A percentile compares a stretch with the other conserved stretches of the same genome.
Evolutionary conservation across 2,329 filamentous ascomycete species (phyloP).

Genomic region (Paracamarosporium sp.): DNA sequence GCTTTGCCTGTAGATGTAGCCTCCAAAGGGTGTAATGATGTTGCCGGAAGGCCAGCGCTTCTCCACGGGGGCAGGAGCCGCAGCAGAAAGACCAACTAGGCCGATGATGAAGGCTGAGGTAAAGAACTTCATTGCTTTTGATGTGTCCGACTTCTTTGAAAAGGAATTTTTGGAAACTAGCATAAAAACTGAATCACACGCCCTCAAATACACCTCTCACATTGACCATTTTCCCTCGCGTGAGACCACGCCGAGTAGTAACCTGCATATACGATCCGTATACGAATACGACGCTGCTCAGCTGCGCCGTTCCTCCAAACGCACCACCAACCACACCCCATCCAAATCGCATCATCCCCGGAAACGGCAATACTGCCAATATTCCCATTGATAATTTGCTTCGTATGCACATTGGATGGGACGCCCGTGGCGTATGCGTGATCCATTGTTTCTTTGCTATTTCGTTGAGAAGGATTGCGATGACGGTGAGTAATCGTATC

Average conservation of each 20-base stretch:
- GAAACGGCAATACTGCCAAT: background rate
- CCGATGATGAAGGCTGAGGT: background rate
- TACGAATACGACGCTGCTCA: slow-evolving; percentile 1
- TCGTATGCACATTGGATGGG: background rate
- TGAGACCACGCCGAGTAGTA: background rate
- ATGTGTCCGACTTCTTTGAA: background rate
- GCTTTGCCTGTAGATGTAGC: background rate
- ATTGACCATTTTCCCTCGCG: no score
- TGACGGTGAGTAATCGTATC: no score
- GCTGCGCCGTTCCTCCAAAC: background rate
- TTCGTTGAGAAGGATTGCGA: no score
- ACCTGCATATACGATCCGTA: background rate
- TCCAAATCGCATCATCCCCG: background rate
- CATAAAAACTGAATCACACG: no score
- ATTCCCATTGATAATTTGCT: background rate
- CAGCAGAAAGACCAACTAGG: background rate
- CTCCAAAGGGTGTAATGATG: background rate
- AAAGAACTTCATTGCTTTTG: background rate
- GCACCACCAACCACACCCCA: background rate
- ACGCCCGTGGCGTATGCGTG: background rate
- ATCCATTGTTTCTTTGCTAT: background rate
- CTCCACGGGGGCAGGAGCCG: background rate
- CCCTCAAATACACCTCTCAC: background rate
- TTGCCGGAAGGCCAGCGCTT: background rate
- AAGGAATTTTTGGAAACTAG: background rate